Conservation (phyloP, 2,329 filamentous ascomycete genomes). For the Cordyceps fumosorosea region DNA sequence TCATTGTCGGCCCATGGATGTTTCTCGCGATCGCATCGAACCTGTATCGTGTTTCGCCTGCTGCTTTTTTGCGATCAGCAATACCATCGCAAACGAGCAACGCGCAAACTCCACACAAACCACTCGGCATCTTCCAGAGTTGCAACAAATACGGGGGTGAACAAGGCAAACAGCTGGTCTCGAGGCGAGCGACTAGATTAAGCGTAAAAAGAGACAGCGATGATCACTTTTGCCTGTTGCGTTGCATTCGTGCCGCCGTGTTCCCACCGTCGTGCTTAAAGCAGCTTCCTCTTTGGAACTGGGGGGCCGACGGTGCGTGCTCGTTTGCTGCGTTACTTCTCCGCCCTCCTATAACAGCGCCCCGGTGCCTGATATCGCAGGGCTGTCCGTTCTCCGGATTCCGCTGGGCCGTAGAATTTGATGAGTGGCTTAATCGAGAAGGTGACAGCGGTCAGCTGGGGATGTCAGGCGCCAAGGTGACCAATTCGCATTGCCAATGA, state of each 20-base stretch:
- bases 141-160: neutral
- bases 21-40: neutral
- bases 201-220: constrained; percentile 3
- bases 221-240: neutral
- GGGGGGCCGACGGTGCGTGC: neutral
- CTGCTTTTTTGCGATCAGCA: neutral
- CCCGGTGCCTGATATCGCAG: neutral
- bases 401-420: neutral
- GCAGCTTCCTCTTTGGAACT: constrained; percentile 10
- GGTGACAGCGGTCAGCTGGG: neutral
- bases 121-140: neutral
- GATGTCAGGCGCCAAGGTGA: neutral
- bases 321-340: neutral
- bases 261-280: neutral
- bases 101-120: neutral
- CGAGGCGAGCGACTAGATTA: neutral
- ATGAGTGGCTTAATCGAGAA: neutral
- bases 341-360: neutral
- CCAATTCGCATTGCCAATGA: neutral
- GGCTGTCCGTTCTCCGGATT: neutral
- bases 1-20: neutral
- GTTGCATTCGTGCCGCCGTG: neutral
- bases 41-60: neutral
- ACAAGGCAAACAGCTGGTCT: neutral
- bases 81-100: neutral